These are phyloP conservation scores for Bruguiera sexangula DNA, from an alignment of 345 rosid genomes.

Conservation along the genomic window DNA sequence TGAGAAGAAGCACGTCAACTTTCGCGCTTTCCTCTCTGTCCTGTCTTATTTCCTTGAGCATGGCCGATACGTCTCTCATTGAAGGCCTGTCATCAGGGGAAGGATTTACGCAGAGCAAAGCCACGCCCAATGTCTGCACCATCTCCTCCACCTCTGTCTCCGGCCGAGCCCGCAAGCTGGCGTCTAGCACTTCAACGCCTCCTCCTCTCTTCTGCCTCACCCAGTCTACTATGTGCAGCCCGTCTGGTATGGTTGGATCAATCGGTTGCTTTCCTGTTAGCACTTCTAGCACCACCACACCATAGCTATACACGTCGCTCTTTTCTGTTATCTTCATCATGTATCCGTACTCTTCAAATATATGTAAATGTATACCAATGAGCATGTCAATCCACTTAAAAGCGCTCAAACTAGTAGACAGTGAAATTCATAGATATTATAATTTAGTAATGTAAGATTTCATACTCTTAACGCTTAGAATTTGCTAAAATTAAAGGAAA, in stretches of 20 bases:
- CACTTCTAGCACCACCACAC: slow-evolving; percentile 77
- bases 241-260: slow-evolving; percentile 88
- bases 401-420: too few relatives aligned
- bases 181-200: slow-evolving; percentile 58
- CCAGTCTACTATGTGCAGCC: slow-evolving; percentile 82
- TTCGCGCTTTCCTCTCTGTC: slow-evolving; percentile 77
- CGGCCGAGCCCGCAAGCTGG: slow-evolving; percentile 41
- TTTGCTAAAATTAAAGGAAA: background rate
- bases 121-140: slow-evolving; percentile 77
- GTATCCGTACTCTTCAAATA: slow-evolving; percentile 72
- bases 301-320: slow-evolving; percentile 94
- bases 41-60: slow-evolving; percentile 89
- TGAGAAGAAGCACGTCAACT: slow-evolving; percentile 55
- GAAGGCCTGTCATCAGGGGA: slow-evolving; percentile 79
- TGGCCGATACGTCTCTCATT: slow-evolving; percentile 90
- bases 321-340: slow-evolving; percentile 97
- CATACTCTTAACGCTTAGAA: background rate
- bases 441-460: too few relatives aligned
- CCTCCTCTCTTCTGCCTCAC: slow-evolving; percentile 60
- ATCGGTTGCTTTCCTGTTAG: slow-evolving; percentile 90
- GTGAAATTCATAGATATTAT: too few relatives aligned
- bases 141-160: slow-evolving; percentile 69
- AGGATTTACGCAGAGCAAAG: slow-evolving; percentile 64
- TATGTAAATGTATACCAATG: too few relatives aligned
- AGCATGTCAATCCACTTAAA: too few relatives aligned